Conservation (phyloP, 805 yeast species). For the Saccharomycopsis sp. region DNA sequence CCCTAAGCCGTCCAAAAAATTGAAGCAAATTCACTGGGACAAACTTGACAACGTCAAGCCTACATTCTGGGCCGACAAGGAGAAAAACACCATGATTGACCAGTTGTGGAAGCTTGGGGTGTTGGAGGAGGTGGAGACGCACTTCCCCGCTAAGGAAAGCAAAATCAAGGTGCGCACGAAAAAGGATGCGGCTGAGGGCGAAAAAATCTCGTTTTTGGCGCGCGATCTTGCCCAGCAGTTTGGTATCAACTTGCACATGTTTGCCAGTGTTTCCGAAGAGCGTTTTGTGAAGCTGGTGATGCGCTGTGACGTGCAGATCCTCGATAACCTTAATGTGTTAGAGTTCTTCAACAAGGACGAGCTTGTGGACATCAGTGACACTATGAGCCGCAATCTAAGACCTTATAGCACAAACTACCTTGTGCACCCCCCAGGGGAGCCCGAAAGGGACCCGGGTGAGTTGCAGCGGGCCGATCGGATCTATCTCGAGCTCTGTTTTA, state of each 20-base stretch:
- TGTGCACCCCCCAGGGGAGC: constrained; percentile 30
- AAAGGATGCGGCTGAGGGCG: constrained; percentile 26
- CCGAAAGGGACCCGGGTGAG: constrained; percentile 49
- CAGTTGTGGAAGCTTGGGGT: constrained; percentile 54
- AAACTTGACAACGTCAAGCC: constrained; percentile 50
- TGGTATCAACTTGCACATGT: constrained; percentile 69
- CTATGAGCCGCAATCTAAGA: constrained; percentile 47
- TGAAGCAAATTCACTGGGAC: constrained; percentile 83
- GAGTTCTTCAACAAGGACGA: constrained; percentile 70
- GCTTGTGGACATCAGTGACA: constrained; percentile 50
- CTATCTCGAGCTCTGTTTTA: constrained; percentile 59
- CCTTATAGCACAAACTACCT: constrained; percentile 55
- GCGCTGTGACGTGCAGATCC: constrained; percentile 50
- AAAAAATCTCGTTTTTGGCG: constrained; percentile 50
- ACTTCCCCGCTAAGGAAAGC: constrained; percentile 46
- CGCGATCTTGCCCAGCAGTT: constrained; percentile 74
- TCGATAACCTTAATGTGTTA: constrained; percentile 48
- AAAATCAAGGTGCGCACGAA: constrained; percentile 35
- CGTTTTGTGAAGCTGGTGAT: constrained; percentile 50
- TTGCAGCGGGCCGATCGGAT: constrained; percentile 66
- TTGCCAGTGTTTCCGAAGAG: constrained; percentile 44
- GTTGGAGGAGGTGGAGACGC: constrained; percentile 53
- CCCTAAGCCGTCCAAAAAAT: constrained; percentile 49
- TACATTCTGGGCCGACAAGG: constrained; percentile 55
- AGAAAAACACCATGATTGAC: constrained; percentile 39